These are phyloP conservation scores for Ophiocordyceps camponoti-saundersi DNA, from an alignment of 2,329 filamentous ascomycete genomes.

Conservation along the genomic window DNA sequence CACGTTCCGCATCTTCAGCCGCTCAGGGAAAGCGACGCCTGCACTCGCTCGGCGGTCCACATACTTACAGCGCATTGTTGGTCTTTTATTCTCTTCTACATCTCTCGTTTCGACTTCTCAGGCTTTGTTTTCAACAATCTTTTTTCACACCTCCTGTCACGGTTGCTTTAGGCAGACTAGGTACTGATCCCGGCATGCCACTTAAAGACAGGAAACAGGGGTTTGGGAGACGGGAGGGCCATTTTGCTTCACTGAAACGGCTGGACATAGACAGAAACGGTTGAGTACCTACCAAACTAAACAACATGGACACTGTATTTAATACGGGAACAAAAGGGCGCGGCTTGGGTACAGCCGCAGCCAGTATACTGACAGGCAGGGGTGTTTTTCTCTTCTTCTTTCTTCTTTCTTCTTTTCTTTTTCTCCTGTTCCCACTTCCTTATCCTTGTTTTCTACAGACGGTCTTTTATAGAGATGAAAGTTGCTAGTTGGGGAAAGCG, in stretches of 20 bases:
- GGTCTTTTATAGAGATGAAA: background rate
- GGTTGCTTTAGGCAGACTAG: background rate
- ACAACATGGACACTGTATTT: slow-evolving; percentile 17
- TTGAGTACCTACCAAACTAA: slow-evolving; percentile 4
- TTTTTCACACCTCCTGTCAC: no score
- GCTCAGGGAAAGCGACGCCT: background rate
- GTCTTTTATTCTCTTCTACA: background rate
- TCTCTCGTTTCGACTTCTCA: background rate
- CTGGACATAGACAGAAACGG: slow-evolving; percentile 18
- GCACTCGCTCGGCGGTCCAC: background rate
- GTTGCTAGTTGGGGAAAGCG: no score
- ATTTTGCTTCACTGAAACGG: slow-evolving; percentile 12
- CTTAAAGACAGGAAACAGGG: slow-evolving; percentile 1
- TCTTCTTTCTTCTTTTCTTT: slow-evolving; percentile 2
- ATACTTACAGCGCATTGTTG: slow-evolving; percentile 1
- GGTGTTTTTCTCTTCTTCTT: slow-evolving; percentile 6
- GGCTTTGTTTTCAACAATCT: background rate
- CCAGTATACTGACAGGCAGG: slow-evolving; percentile 3
- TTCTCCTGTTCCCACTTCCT: background rate
- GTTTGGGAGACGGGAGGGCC: slow-evolving; percentile 4
- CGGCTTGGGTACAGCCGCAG: slow-evolving; percentile 15
- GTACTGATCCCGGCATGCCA: background rate
- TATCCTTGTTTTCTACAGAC: background rate
- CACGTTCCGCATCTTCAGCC: background rate
- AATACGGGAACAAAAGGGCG: slow-evolving; percentile 18